A percentile compares a stretch with the other conserved stretches of the same genome.
These are phyloP conservation scores for Apiotrichum laibachii DNA, from an alignment of 1,284 basidiomycete species.

Conservation along the genomic window DNA sequence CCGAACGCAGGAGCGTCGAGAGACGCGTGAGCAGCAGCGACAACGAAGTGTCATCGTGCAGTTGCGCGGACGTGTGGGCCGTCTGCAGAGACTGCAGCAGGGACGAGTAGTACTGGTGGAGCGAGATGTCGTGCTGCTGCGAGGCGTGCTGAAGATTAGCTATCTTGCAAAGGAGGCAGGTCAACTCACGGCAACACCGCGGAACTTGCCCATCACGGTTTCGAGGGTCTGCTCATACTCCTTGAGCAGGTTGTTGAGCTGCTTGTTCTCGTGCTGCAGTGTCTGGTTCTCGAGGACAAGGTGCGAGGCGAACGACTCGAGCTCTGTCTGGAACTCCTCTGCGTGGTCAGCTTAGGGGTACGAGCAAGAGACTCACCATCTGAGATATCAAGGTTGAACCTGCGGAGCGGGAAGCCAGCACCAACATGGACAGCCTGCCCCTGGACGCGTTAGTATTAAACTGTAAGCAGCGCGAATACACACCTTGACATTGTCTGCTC, in stretches of 20 bases:
- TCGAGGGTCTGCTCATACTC: constrained; percentile 95
- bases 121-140: constrained; percentile 82
- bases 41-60: constrained; percentile 60
- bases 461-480: constrained; percentile 67
- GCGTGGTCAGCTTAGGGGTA: constrained; percentile 11
- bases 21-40: constrained; percentile 72
- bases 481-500: constrained; percentile 78
- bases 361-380: constrained; percentile 60
- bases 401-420: constrained; percentile 75
- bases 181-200: constrained; percentile 77
- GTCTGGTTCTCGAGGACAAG: constrained; percentile 91
- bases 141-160: constrained; percentile 68
- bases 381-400: constrained; percentile 91
- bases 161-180: background rate
- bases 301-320: constrained; percentile 85
- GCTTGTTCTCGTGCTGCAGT: constrained; percentile 89
- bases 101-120: constrained; percentile 87
- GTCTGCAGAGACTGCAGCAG: constrained; percentile 73
- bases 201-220: constrained; percentile 93
- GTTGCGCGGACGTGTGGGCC: constrained; percentile 61
- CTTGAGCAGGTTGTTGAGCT: constrained; percentile 79
- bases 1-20: constrained; percentile 65
- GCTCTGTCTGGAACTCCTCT: constrained; percentile 91
- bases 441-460: constrained; percentile 66
- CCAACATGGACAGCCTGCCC: constrained; percentile 73